A percentile compares a stretch with the other conserved stretches of the same genome.
These are phyloP conservation scores for Cystobasidiaceae sp. DNA, from an alignment of 1,284 basidiomycete genomes.

Conservation along the genomic window DNA sequence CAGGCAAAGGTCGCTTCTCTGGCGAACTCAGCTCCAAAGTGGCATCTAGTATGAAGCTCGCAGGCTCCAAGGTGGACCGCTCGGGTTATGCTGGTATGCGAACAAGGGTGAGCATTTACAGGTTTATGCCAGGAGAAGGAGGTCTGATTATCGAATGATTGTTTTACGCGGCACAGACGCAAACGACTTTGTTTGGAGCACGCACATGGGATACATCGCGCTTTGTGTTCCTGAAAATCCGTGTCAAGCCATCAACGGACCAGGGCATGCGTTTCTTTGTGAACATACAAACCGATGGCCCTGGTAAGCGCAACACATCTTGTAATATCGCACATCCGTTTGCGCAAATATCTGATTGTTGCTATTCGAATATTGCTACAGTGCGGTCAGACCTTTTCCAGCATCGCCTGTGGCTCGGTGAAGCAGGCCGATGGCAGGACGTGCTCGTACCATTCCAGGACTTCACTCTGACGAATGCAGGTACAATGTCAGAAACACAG, in stretches of 20 bases:
- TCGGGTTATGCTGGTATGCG: conserved; percentile 79
- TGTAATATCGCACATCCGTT: neutral
- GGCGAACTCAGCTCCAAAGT: conserved; percentile 67
- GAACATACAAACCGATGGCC: conserved; percentile 75
- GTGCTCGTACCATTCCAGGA: conserved; percentile 72
- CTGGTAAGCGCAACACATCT: conserved; percentile 45
- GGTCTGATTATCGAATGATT: neutral
- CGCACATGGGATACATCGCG: conserved; percentile 71
- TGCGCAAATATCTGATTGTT: neutral
- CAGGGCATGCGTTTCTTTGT: conserved; percentile 60
- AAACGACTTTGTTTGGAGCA: conserved; percentile 68
- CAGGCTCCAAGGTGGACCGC: conserved; percentile 46
- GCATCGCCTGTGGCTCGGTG: conserved; percentile 71
- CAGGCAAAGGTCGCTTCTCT: conserved; percentile 56
- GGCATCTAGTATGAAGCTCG: conserved; percentile 57
- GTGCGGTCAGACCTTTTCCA: conserved; percentile 79
- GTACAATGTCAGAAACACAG: conserved; percentile 60
- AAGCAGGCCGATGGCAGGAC: conserved; percentile 75
- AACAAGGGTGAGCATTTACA: conserved; percentile 56
- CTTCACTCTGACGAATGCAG: conserved; percentile 77
- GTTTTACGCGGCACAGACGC: conserved; percentile 38
- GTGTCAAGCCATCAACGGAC: conserved; percentile 66
- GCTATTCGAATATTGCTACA: conserved; percentile 7
- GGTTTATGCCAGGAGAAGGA: neutral
- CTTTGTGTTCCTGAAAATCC: conserved; percentile 70